phyloP scores from a whole-genome alignment of 345 rosid genomes.

The Citrus cavaleriei region DNA sequence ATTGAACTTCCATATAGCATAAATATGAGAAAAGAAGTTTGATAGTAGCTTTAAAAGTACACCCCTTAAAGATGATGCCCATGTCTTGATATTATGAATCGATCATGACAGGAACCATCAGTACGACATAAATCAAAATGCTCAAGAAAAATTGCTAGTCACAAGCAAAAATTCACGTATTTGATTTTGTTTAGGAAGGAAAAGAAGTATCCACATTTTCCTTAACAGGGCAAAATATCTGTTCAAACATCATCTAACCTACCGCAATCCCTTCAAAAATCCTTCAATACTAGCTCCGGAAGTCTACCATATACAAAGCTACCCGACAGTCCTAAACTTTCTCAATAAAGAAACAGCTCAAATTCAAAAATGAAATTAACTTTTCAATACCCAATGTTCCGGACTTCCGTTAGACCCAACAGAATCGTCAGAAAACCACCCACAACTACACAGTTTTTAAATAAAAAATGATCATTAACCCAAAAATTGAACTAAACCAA shows the following conservation, averaged over 20 bases:
- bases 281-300: not conserved
- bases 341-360: not conserved
- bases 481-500: not conserved
- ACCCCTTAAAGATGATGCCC: not conserved
- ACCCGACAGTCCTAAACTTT: not conserved
- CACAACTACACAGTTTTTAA: not conserved
- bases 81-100: not conserved
- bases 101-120: not conserved
- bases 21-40: not conserved
- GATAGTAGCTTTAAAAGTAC: not conserved
- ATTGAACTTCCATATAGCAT: not conserved
- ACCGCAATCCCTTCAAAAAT: not conserved
- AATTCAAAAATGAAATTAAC: not conserved
- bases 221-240: not conserved
- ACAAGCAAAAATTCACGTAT: not conserved
- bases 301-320: not conserved
- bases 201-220: not conserved
- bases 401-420: not conserved
- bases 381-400: not conserved
- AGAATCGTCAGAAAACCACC: not conserved
- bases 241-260: not conserved
- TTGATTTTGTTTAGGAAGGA: not conserved
- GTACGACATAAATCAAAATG: not conserved
- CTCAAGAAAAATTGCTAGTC: not conserved
- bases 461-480: not conserved